phyloP scores from a whole-genome alignment of 2,329 filamentous ascomycete genomes.

The Aspergillus oerlinghausenensis region DNA sequence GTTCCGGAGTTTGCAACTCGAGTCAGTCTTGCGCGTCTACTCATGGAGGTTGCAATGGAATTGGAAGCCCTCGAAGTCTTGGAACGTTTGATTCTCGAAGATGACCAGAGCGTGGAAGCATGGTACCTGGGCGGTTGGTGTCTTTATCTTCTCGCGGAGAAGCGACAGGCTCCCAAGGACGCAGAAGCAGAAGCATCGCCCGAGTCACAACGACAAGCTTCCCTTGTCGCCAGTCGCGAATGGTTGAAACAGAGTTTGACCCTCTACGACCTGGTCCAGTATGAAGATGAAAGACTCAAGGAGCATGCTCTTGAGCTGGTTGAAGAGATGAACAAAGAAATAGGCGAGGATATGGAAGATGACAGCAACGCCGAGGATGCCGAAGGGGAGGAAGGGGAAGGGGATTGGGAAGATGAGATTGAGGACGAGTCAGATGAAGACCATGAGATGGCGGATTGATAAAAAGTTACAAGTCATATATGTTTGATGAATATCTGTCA shows the following conservation, averaged over 20 bases:
- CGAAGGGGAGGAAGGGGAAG: constrained; percentile 48
- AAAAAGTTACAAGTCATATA: constrained; percentile 23
- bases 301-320: constrained; percentile 43
- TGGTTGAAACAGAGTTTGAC: constrained; percentile 79
- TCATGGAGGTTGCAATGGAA: constrained; percentile 88
- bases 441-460: constrained; percentile 52
- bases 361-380: constrained; percentile 55
- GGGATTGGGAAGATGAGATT: constrained; percentile 50
- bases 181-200: constrained; percentile 29
- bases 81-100: constrained; percentile 77
- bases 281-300: constrained; percentile 53
- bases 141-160: constrained; percentile 62
- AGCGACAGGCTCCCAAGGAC: constrained; percentile 39
- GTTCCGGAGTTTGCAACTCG: constrained; percentile 83
- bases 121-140: constrained; percentile 98
- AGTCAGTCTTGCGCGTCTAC: constrained; percentile 74
- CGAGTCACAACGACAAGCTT: constrained; percentile 54
- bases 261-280: constrained; percentile 73
- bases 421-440: constrained; percentile 51
- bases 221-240: constrained; percentile 69
- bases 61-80: constrained; percentile 79
- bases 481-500: constrained; percentile 21
- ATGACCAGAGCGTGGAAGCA: constrained; percentile 89
- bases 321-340: constrained; percentile 55
- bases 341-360: constrained; percentile 56